A percentile compares a stretch with the other conserved stretches of the same genome.
These are phyloP conservation scores for Globisporangium yorkense DNA, from an alignment of 352 stramenopile species.

Conservation along the genomic window DNA sequence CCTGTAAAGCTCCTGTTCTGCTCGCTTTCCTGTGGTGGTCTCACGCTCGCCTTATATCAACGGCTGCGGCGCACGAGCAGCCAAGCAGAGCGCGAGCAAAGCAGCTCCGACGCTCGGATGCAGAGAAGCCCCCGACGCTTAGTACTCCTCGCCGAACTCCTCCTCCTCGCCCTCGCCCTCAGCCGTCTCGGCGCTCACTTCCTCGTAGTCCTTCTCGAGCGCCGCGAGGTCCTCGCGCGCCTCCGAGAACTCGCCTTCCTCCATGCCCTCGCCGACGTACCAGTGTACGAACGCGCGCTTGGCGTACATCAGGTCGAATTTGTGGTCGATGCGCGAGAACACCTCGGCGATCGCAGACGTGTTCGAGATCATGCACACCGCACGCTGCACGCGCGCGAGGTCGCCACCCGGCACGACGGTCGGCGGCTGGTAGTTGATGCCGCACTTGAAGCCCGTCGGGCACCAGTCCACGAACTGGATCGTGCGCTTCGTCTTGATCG, in stretches of 20 bases:
- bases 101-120: not conserved
- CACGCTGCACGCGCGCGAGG: conserved; percentile 95
- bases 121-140: conserved; percentile 8
- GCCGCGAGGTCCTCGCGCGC: conserved; percentile 97
- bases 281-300: conserved; percentile 99
- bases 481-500: conserved; percentile 99
- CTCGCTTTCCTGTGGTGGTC: not conserved
- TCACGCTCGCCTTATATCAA: conserved; percentile 5
- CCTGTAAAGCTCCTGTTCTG: too few species aligned
- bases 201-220: conserved; percentile 99
- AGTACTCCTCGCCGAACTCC: conserved; percentile 88
- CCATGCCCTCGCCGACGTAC: conserved; percentile 99
- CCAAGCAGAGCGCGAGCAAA: not conserved
- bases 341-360: conserved; percentile 98
- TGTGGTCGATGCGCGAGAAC: conserved; percentile 98
- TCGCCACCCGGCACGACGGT: conserved; percentile 96
- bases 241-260: conserved; percentile 99
- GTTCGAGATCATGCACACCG: conserved; percentile 99
- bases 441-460: conserved; percentile 98
- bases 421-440: conserved; percentile 98
- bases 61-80: not conserved
- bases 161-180: conserved; percentile 95
- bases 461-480: conserved; percentile 99
- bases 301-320: conserved; percentile 99
- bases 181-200: conserved; percentile 97